These are phyloP conservation scores for Saccharomycopsis microspora DNA, from an alignment of 805 yeast genomes.

Conservation along the genomic window DNA sequence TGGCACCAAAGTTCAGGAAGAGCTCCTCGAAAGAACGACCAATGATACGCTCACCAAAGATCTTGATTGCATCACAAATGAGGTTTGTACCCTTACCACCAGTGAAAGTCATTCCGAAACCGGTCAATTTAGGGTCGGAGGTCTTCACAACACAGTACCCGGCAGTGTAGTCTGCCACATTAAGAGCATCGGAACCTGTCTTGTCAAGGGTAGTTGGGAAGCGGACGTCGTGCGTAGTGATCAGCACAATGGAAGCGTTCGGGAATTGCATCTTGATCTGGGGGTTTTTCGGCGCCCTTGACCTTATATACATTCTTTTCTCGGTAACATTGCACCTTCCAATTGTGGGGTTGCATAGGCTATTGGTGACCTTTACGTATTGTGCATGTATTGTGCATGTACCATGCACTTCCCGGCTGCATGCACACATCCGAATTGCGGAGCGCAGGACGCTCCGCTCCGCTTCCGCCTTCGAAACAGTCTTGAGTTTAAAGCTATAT, in stretches of 20 bases:
- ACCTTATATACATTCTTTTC: neutral
- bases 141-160: slow-evolving; percentile 27
- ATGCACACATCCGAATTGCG: no score
- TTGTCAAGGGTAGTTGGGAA: slow-evolving; percentile 30
- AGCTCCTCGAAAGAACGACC: slow-evolving; percentile 24
- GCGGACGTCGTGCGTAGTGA: slow-evolving; percentile 24
- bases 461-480: no score
- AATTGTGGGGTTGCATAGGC: no score
- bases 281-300: neutral
- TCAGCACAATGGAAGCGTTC: slow-evolving; percentile 21
- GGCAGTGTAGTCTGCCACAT: slow-evolving; percentile 31
- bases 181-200: slow-evolving; percentile 33
- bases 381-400: no score
- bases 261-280: neutral
- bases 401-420: no score
- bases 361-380: no score
- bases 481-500: no score
- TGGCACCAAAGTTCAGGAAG: slow-evolving; percentile 27
- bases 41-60: slow-evolving; percentile 26
- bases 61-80: slow-evolving; percentile 26
- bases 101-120: slow-evolving; percentile 33
- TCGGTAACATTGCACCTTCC: neutral
- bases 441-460: no score
- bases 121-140: slow-evolving; percentile 20
- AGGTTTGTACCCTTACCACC: slow-evolving; percentile 29